Conservation (phyloP, 805 yeast genomes). For the Torulaspora microellipsoides region DNA sequence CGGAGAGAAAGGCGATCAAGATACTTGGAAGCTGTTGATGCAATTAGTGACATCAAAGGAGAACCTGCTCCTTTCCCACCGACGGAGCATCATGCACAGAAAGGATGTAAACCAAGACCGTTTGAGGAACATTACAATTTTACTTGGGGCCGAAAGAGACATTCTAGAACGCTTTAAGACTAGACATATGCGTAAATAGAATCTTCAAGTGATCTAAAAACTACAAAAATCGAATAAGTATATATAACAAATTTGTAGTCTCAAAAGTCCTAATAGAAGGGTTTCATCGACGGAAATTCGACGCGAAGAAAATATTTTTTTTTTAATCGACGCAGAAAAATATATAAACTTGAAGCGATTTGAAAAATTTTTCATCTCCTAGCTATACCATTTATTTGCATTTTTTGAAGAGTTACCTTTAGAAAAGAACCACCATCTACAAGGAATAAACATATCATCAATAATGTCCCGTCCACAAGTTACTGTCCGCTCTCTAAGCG, state of each 20-base stretch:
- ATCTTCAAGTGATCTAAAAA: too few species aligned
- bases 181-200: too few species aligned
- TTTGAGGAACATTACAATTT: background rate
- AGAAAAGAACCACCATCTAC: slow-evolving; percentile 4
- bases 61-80: too few species aligned
- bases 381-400: background rate
- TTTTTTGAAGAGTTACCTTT: background rate
- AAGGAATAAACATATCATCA: slow-evolving; percentile 35
- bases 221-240: too few species aligned
- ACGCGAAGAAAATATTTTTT: background rate
- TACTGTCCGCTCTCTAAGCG: slow-evolving; percentile 83
- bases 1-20: background rate
- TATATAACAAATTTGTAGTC: too few species aligned
- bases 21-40: background rate
- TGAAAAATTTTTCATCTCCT: slow-evolving; percentile 9
- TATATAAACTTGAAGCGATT: slow-evolving; percentile 7
- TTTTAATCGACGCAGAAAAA: slow-evolving; percentile 13
- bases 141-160: slow-evolving; percentile 7
- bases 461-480: slow-evolving; percentile 89
- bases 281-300: too few species aligned
- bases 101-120: background rate
- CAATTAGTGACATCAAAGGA: background rate
- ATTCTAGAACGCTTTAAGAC: slow-evolving; percentile 3
- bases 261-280: too few species aligned
- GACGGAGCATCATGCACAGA: too few species aligned